Evolutionary conservation across 1,139 yeast species (phyloP).

Genomic region (Taphrina sp.): DNA sequence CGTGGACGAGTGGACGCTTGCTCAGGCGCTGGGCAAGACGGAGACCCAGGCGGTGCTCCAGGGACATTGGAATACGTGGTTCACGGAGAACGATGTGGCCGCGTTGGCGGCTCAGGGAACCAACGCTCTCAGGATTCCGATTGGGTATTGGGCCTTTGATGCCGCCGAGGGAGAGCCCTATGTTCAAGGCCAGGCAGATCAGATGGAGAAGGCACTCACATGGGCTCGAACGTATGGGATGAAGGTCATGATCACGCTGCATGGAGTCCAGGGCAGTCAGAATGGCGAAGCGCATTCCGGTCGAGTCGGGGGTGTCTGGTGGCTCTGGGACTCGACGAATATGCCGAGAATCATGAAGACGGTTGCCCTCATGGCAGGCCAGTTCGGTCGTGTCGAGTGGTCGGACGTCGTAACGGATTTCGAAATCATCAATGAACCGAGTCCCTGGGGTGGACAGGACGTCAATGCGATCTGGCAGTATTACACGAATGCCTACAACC

Average conservation of each 20-base stretch:
- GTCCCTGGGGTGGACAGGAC: slow-evolving; percentile 12
- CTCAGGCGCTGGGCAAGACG: slow-evolving; percentile 61
- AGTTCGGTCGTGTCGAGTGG: slow-evolving; percentile 64
- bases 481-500: slow-evolving; percentile 2
- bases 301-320: slow-evolving; percentile 47
- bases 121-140: slow-evolving; percentile 78
- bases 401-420: slow-evolving; percentile 77
- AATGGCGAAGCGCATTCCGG: slow-evolving; percentile 95
- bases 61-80: slow-evolving; percentile 77
- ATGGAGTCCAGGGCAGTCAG: slow-evolving; percentile 95
- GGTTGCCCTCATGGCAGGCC: slow-evolving; percentile 49
- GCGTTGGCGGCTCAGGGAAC: slow-evolving; percentile 62
- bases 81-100: slow-evolving; percentile 64
- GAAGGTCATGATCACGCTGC: slow-evolving; percentile 87
- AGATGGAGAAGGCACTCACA: slow-evolving; percentile 68
- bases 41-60: slow-evolving; percentile 56
- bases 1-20: slow-evolving; percentile 77
- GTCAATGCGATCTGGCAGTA: slow-evolving; percentile 29
- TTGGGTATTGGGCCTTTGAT: slow-evolving; percentile 94
- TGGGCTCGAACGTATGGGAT: slow-evolving; percentile 68
- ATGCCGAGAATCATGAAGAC: slow-evolving; percentile 55
- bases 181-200: slow-evolving; percentile 76
- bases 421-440: slow-evolving; percentile 70
- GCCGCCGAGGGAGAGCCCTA: slow-evolving; percentile 70
- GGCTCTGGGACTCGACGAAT: slow-evolving; percentile 47